Evolutionary conservation across 192 early-diverging fungal genomes (phyloP), one percentile per base, ranked within the genome.

Genomic region (Rhizoclosmatium globosum): DNA sequence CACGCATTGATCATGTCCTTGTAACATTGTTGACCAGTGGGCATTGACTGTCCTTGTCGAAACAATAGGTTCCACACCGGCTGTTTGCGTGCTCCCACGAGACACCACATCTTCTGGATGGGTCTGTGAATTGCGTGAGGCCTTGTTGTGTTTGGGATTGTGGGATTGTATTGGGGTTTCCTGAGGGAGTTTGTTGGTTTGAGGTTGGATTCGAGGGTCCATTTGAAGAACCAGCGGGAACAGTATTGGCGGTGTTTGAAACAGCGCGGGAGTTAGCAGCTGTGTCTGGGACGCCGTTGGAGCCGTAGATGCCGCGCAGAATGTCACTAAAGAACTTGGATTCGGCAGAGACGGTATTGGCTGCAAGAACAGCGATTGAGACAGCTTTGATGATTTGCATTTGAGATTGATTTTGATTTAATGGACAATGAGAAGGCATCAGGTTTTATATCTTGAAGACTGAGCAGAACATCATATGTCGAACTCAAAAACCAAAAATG

Each of bases 91-190:
- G 31, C 31, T 31, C 31, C 31, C 31, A 31, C 31, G 31, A 31
- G 0, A 31, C 31, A 31, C 31, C 46, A 1, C 19, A 38, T 69
- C 11, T 69, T n/a, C 17, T 69, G 17, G 23, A 43, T 31, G 68
- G 45, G 23, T 7, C 17, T 45, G 44, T 17, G 23, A n/a, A 45
- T 44, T 23, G 11, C 11, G 68, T 45, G 31, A 23, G 46, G 46
- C 11, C 31, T 4, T 17, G 68, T 69, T 13, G 31, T 44, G 45
- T 69, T 69, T 23, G 45, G 46, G 41, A 69, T 31, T 31, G 68
- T 1, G 68, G 68, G 19, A 45, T 45, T 47, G 68, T 45, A 45
- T 69, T 69, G 31, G 68, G 31, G 45, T 69, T 69, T 69, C 41
- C 41, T 7, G 68, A 45, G 11, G 11, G 19, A 15, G 68, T 45